A percentile compares a stretch with the other conserved stretches of the same genome.
phyloP scores from a whole-genome alignment of 2,329 filamentous ascomycete species.

The Cordyceps militaris region DNA sequence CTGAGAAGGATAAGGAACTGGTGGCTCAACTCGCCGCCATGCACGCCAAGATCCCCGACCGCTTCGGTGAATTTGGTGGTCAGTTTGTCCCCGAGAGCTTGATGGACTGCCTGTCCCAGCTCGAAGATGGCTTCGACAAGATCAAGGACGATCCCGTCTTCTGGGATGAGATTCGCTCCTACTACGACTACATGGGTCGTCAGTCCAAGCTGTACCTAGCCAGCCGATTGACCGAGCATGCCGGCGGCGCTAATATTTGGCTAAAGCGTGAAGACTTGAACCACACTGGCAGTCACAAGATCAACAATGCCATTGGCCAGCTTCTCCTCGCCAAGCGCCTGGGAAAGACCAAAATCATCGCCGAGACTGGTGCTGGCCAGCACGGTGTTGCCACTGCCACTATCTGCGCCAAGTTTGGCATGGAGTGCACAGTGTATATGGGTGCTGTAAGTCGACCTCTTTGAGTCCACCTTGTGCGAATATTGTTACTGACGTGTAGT shows the following conservation, averaged over 20 bases:
- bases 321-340: conserved; percentile 77
- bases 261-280: conserved; percentile 96
- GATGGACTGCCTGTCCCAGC: conserved; percentile 90
- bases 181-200: conserved; percentile 96
- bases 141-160: conserved; percentile 83
- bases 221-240: conserved; percentile 78
- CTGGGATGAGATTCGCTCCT: conserved; percentile 94
- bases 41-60: conserved; percentile 71
- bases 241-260: conserved; percentile 93
- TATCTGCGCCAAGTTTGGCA: conserved; percentile 94
- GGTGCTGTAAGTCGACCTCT: conserved; percentile 52
- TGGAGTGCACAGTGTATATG: conserved; percentile 99
- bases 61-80: conserved; percentile 93
- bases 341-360: conserved; percentile 95
- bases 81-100: conserved; percentile 96
- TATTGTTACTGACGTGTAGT: conserved; percentile 19
- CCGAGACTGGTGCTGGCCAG: conserved; percentile 94
- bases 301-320: conserved; percentile 96
- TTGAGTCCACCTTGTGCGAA: not conserved
- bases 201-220: conserved; percentile 88
- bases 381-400: conserved; percentile 97
- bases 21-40: conserved; percentile 80
- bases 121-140: conserved; percentile 84
- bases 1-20: conserved; percentile 57
- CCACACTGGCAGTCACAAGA: conserved; percentile 97